phyloP scores from a whole-genome alignment of 1,284 basidiomycete species.

The Sporisorium exsertum region DNA sequence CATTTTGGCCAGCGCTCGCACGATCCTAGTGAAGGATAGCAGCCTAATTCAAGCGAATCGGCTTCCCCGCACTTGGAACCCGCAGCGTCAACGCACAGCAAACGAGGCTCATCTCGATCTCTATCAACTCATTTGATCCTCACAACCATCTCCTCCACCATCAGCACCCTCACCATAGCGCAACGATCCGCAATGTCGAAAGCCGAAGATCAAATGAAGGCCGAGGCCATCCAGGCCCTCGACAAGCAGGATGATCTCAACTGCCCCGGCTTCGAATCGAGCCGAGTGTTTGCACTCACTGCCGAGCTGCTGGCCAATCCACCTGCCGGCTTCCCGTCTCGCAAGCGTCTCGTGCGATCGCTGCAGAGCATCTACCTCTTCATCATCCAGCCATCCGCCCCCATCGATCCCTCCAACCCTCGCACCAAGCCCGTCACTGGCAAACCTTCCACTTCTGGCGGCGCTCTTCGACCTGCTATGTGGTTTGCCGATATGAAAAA shows the following conservation, averaged over 20 bases:
- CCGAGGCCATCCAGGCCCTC: conserved; percentile 56
- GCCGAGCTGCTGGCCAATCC: conserved; percentile 54
- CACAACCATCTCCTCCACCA: neutral
- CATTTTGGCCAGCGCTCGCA: conserved; percentile 6
- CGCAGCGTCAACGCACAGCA: neutral
- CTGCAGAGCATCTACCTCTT: conserved; percentile 64
- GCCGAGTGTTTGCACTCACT: conserved; percentile 61
- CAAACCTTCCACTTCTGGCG: conserved; percentile 44
- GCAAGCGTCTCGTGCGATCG: conserved; percentile 53
- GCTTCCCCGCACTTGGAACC: conserved; percentile 17
- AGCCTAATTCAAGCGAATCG: conserved; percentile 2
- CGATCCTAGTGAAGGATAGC: neutral
- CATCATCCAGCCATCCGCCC: conserved; percentile 56
- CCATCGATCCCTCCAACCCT: conserved; percentile 59
- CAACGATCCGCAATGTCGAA: conserved; percentile 18
- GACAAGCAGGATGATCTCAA: conserved; percentile 49
- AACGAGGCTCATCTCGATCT: neutral
- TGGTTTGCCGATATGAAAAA: conserved; percentile 60
- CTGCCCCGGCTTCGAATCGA: conserved; percentile 61
- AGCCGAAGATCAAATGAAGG: conserved; percentile 41
- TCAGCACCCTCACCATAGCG: conserved; percentile 4
- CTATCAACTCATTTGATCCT: neutral
- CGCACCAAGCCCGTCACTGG: conserved; percentile 54
- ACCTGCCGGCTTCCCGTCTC: conserved; percentile 53
- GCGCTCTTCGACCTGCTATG: conserved; percentile 60